phyloP scores from a whole-genome alignment of 106 monocot species.

The Chionographis japonica region DNA sequence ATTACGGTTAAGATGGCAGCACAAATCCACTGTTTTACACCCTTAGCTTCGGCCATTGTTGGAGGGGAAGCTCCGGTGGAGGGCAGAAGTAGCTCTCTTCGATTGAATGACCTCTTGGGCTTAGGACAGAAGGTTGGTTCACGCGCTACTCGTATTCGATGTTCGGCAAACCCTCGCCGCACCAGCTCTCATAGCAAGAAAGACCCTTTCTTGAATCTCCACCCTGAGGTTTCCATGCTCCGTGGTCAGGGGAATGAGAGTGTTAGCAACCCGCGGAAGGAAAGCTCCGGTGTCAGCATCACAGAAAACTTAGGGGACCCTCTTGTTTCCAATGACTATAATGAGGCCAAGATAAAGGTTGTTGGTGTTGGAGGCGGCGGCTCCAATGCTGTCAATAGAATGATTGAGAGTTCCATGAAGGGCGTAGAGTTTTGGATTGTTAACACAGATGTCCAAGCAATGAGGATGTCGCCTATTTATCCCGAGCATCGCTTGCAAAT shows the following conservation, averaged over 20 bases:
- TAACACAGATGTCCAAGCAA: constrained; percentile 94
- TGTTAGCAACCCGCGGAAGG: constrained; percentile 27
- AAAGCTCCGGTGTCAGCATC: constrained; percentile 4
- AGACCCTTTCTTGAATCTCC: constrained; percentile 73
- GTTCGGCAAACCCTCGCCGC: constrained; percentile 24
- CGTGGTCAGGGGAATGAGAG: constrained; percentile 45
- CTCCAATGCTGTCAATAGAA: constrained; percentile 96
- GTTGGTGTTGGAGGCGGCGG: constrained; percentile 97
- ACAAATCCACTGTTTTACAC: constrained; percentile 2
- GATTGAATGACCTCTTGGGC: not conserved
- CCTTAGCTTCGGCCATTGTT: constrained; percentile 3
- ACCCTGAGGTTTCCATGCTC: constrained; percentile 78
- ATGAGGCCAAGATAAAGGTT: constrained; percentile 92
- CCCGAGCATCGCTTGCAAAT: constrained; percentile 70
- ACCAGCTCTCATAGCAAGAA: constrained; percentile 35
- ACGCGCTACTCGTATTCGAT: constrained; percentile 9
- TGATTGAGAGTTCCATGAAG: constrained; percentile 88
- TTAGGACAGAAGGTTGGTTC: not conserved
- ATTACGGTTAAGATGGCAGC: constrained; percentile 11
- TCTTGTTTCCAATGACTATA: constrained; percentile 21
- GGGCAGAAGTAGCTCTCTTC: not conserved
- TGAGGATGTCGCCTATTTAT: constrained; percentile 73
- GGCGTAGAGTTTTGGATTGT: constrained; percentile 99
- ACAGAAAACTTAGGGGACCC: constrained; percentile 21
- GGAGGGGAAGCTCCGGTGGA: constrained; percentile 6